Conservation (phyloP, 2,329 filamentous ascomycete species). For the Fusarium stilboides region DNA sequence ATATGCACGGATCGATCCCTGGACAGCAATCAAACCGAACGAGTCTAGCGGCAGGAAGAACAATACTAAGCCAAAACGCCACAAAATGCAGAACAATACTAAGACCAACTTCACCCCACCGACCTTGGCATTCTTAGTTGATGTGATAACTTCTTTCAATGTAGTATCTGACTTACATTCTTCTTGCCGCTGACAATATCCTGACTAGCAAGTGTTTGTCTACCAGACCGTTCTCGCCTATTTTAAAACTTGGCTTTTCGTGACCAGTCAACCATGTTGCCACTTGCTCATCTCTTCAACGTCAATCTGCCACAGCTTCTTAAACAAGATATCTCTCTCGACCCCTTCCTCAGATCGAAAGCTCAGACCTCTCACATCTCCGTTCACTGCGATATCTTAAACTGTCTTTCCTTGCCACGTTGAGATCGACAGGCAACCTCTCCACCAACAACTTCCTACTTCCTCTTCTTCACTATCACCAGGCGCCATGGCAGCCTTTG, state of each 20-base stretch:
- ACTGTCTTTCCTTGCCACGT: constrained; percentile 11
- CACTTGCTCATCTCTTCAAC: constrained; percentile 20
- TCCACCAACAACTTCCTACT: constrained; percentile 3
- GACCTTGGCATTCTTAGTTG: constrained; percentile 31
- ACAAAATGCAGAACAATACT: constrained; percentile 54
- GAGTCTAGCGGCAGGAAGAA: constrained; percentile 44
- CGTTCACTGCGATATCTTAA: constrained; percentile 13
- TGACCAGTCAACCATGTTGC: constrained; percentile 43
- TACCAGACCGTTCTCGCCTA: constrained; percentile 22
- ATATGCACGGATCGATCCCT: constrained; percentile 36
- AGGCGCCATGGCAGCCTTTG: constrained; percentile 50
- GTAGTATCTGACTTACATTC: constrained; percentile 39
- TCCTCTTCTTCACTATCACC: not conserved
- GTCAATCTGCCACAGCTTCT: constrained; percentile 5
- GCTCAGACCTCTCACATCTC: constrained; percentile 28
- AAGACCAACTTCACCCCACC: constrained; percentile 44
- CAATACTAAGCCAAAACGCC: constrained; percentile 54
- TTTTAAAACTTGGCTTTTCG: constrained; percentile 20
- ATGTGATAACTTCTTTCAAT: constrained; percentile 42
- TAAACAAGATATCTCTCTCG: constrained; percentile 24
- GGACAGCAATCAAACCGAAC: constrained; percentile 15
- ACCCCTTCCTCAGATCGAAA: constrained; percentile 9
- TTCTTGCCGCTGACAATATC: constrained; percentile 43
- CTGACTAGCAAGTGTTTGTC: constrained; percentile 32
- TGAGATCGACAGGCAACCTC: constrained; percentile 1